Base-by-base conservation (phyloP, 208 protist genomes). In the Leishmania turanica region DNA sequence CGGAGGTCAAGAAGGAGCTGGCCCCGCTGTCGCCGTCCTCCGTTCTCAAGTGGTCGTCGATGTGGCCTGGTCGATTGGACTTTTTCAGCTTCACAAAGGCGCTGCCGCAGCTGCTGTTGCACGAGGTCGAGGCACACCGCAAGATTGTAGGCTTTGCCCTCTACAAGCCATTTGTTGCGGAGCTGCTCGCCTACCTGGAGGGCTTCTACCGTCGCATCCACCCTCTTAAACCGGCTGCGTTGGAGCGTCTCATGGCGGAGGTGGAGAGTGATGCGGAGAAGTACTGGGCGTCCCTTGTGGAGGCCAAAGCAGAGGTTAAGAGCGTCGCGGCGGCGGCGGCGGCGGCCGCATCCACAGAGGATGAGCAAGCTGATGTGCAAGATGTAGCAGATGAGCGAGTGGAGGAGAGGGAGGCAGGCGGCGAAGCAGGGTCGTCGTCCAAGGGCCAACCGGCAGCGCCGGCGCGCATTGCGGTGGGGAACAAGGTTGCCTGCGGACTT, bases 81-180 rank as follows among this genome's bases (percentile, higher is more conserved):
- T 95, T 90, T 80, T 95, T 96, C 77, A 64, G 86, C 17, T 97
- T 95, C 83, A 83, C 94, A 51, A 82, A 89, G 27, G 73, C 73
- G 2, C 71, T 97, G 70, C 77, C 88, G 42, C 77, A 87, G 31
- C 70, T 95, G 4, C 83, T 97, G 71, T 70, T 90, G 0, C 72
- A 84, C 47, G 86, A 91, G 37, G 83, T 96, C 49, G 88, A 93
- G 75, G 88, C 89, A 21, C 84, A 88, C 60, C 89, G 89, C 40
- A 97, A 97, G 79, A 40, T 97, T 11, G 83, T 90, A 56, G 92
- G 91, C 37, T 96, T 97, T 80, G 15, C 17, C 27, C 73, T 85
- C 31, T 96, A 97, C 84, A 80, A 76, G 66, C 56, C 84, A 40
- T 94, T 94, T 85, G 89, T 93, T 4, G 74, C 84, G 53, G 84